phyloP scores from a whole-genome alignment of 495 filamentous ascomycete genomes.

The Pseudomonodictys pantanalensis region DNA sequence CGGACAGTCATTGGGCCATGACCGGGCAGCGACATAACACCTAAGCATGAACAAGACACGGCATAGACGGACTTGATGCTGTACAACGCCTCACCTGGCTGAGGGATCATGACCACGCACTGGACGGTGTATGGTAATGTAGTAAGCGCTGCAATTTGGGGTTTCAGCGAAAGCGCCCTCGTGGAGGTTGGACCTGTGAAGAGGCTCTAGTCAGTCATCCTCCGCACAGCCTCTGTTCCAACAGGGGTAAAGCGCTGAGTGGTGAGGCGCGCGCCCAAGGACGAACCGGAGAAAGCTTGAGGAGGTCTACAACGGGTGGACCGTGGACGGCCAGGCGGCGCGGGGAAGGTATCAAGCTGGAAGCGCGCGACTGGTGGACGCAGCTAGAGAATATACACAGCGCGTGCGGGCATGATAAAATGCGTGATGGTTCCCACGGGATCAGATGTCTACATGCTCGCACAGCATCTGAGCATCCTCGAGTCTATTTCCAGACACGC shows the following conservation, averaged over 20 bases:
- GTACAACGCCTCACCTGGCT: conserved; percentile 21
- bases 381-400: conserved; percentile 20
- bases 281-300: conserved; percentile 29
- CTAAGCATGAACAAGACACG: conserved; percentile 4
- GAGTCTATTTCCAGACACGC: not conserved
- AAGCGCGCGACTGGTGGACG: conserved; percentile 31
- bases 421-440: conserved; percentile 15
- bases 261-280: conserved; percentile 30
- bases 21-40: not conserved
- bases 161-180: conserved; percentile 24
- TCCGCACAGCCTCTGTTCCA: conserved; percentile 29
- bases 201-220: conserved; percentile 23
- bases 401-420: conserved; percentile 33
- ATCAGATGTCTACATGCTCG: not conserved
- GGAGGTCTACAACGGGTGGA: conserved; percentile 19
- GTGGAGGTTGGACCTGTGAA: conserved; percentile 17
- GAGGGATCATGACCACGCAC: conserved; percentile 7
- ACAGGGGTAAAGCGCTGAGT: conserved; percentile 32
- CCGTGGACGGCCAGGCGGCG: conserved; percentile 12
- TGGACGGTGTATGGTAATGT: conserved; percentile 18
- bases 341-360: conserved; percentile 20
- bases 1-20: conserved; percentile 13
- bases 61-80: conserved; percentile 11
- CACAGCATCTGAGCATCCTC: conserved; percentile 26
- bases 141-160: conserved; percentile 32